Conservation (phyloP, 495 filamentous ascomycete species). For the Barbatosphaeria neglecta region DNA sequence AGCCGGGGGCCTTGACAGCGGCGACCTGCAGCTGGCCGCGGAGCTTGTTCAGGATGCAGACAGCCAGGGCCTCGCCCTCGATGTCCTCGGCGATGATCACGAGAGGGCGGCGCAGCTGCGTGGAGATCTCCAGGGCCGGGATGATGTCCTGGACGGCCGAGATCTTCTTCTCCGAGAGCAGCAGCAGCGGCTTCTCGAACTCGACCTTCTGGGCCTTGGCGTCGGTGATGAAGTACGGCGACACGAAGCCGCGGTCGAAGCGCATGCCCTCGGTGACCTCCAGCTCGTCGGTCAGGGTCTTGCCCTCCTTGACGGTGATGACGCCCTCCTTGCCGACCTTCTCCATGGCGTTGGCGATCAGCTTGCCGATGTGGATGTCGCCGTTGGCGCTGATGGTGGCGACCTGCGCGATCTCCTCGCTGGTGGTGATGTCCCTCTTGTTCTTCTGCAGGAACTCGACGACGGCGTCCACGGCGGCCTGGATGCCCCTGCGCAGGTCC, state of each 20-base stretch:
- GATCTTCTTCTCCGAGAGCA: constrained; percentile 99
- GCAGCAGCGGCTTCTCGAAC: constrained; percentile 97
- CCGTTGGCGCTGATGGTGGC: constrained; percentile 97
- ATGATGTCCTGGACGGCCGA: constrained; percentile 97
- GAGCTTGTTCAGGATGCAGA: constrained; percentile 99
- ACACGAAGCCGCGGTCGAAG: constrained; percentile 97
- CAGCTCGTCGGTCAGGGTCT: constrained; percentile 95
- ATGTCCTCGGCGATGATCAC: constrained; percentile 99
- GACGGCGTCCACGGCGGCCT: constrained; percentile 89
- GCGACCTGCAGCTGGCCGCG: constrained; percentile 97
- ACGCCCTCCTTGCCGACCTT: constrained; percentile 99
- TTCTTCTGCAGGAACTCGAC: constrained; percentile 87
- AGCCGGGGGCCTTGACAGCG: constrained; percentile 97
- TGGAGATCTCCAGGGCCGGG: constrained; percentile 91
- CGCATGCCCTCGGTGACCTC: constrained; percentile 99
- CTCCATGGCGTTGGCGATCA: constrained; percentile 98
- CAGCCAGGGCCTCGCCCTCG: constrained; percentile 93
- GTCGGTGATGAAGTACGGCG: constrained; percentile 99
- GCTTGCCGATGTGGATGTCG: constrained; percentile 85
- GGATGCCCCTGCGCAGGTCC: constrained; percentile 92
- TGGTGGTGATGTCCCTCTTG: constrained; percentile 94
- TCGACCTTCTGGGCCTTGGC: constrained; percentile 97
- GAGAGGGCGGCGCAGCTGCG: constrained; percentile 85
- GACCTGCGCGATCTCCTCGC: constrained; percentile 93
- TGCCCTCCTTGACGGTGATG: constrained; percentile 98